A percentile compares a stretch with the other conserved stretches of the same genome.
Conservation (phyloP, 352 stramenopile genomes). For the Phytophthora pseudosyringae region DNA sequence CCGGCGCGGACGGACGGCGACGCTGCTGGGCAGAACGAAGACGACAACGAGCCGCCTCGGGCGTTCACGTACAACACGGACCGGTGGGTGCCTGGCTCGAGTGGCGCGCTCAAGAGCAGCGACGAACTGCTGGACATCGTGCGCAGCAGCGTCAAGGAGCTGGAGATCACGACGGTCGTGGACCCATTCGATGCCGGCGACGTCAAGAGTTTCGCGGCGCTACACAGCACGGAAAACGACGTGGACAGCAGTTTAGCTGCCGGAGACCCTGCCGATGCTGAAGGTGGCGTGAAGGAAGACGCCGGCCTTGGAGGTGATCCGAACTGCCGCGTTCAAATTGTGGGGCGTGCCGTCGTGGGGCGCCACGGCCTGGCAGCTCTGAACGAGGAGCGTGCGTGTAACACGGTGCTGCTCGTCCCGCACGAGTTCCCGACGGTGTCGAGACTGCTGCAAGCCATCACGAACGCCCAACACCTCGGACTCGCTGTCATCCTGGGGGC, state of each 20-base stretch:
- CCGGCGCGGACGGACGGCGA: background rate
- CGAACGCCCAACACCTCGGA: constrained; percentile 55
- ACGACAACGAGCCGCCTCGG: constrained; percentile 11
- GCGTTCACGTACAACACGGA: constrained; percentile 72
- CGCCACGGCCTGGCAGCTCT: constrained; percentile 46
- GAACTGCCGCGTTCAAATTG: constrained; percentile 58
- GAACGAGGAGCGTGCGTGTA: constrained; percentile 62
- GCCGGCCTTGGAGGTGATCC: constrained; percentile 45
- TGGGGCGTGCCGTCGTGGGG: constrained; percentile 46
- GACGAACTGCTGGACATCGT: constrained; percentile 72
- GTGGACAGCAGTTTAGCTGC: constrained; percentile 6
- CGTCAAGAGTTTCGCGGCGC: constrained; percentile 55
- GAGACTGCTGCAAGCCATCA: constrained; percentile 46
- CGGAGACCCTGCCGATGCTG: constrained; percentile 14
- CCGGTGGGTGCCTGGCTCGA: constrained; percentile 62
- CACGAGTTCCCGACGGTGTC: constrained; percentile 66
- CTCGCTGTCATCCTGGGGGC: constrained; percentile 61
- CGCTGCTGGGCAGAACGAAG: constrained; percentile 13
- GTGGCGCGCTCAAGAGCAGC: constrained; percentile 54
- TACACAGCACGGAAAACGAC: constrained; percentile 59
- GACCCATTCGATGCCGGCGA: constrained; percentile 70
- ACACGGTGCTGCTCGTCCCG: constrained; percentile 63
- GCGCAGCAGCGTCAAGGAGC: constrained; percentile 52
- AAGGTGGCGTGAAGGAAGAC: constrained; percentile 11
- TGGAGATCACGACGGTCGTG: constrained; percentile 60